These are phyloP conservation scores for Lachancea thermotolerans DNA, from an alignment of 805 yeast genomes.

Conservation along the genomic window DNA sequence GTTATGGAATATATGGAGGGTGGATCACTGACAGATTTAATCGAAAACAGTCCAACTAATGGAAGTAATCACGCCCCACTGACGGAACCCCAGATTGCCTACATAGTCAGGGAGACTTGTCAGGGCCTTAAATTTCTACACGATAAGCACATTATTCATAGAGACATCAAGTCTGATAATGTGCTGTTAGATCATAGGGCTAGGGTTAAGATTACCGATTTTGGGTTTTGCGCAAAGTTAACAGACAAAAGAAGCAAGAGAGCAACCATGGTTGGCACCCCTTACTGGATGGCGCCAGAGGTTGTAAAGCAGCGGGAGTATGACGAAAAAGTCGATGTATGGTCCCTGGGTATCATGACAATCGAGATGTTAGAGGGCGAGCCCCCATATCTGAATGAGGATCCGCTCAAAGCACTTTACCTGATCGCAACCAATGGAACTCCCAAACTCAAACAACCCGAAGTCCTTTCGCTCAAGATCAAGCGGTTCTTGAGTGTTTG, in stretches of 20 bases:
- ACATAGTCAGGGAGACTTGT: conserved; percentile 83
- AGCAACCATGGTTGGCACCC: conserved; percentile 98
- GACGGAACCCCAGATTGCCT: conserved; percentile 83
- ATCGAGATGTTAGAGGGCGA: conserved; percentile 99
- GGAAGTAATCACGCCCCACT: conserved; percentile 35
- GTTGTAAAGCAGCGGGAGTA: conserved; percentile 93
- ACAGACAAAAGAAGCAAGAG: conserved; percentile 80
- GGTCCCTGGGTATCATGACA: conserved; percentile 98
- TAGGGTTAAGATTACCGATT: conserved; percentile 90
- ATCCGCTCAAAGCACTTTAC: conserved; percentile 89
- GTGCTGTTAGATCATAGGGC: conserved; percentile 78
- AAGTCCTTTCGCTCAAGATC: conserved; percentile 66
- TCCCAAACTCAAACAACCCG: conserved; percentile 88
- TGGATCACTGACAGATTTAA: conserved; percentile 92
- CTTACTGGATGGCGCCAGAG: conserved; percentile 99
- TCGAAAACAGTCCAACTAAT: conserved; percentile 70
- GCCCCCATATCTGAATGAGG: conserved; percentile 95
- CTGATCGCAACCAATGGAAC: conserved; percentile 96
- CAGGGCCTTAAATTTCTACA: conserved; percentile 90
- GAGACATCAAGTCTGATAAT: conserved; percentile 96
- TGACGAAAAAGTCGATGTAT: conserved; percentile 94
- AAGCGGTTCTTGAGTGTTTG: conserved; percentile 86
- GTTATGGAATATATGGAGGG: conserved; percentile 99
- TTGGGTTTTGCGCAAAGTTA: conserved; percentile 93
- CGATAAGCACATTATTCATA: conserved; percentile 84